Evolutionary conservation across 2,329 filamentous ascomycete species (phyloP).

Genomic region (Colletotrichum orbiculare): DNA sequence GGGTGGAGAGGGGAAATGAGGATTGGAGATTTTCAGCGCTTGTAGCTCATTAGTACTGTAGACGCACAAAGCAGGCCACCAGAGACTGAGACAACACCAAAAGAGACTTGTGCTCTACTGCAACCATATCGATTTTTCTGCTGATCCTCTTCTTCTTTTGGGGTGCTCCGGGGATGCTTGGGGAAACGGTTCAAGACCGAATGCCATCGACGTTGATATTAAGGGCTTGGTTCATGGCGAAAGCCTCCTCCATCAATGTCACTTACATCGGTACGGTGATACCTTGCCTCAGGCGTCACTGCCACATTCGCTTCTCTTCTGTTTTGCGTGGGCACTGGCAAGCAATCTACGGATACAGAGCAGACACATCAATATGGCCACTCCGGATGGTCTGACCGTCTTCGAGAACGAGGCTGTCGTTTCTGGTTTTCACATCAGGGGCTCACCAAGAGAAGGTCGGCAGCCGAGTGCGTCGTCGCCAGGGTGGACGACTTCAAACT

Average conservation of each 20-base stretch:
- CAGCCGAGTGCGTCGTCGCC: no score
- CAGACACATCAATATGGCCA: no score
- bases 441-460: no score
- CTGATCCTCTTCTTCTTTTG: slow-evolving; percentile 26
- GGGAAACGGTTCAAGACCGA: neutral
- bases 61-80: neutral
- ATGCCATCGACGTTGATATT: slow-evolving; percentile 7
- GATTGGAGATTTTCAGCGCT: slow-evolving; percentile 28
- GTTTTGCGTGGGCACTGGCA: no score
- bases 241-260: neutral
- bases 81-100: no score
- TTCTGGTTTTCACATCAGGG: no score
- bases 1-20: slow-evolving; percentile 36
- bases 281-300: neutral
- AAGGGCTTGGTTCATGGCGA: slow-evolving; percentile 13
- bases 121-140: neutral
- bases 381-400: no score
- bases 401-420: no score
- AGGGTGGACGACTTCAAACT: no score
- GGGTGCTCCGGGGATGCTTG: slow-evolving; percentile 12
- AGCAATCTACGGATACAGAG: no score
- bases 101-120: no score
- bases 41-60: slow-evolving; percentile 16
- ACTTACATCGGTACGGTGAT: no score
- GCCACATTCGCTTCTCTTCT: slow-evolving; percentile 4